A percentile compares a stretch with the other conserved stretches of the same genome.
phyloP scores from a whole-genome alignment of 164 flowering plant genomes.

The Hamamelis virginiana region DNA sequence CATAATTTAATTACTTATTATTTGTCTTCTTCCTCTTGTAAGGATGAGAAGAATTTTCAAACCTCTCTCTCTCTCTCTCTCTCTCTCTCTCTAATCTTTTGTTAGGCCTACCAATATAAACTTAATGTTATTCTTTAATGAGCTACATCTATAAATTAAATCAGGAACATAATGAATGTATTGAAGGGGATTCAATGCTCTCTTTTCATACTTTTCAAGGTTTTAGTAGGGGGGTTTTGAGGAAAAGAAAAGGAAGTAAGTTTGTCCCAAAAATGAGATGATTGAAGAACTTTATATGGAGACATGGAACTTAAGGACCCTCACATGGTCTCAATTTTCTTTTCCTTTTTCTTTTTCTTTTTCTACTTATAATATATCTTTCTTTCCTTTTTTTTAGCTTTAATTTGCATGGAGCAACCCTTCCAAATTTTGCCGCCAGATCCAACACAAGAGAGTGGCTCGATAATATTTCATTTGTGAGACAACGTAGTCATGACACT shows the following conservation, averaged over 20 bases:
- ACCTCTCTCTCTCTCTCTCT: not conserved
- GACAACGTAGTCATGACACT: no score
- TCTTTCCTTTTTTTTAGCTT: no score
- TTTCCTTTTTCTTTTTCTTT: not conserved
- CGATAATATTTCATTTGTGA: no score
- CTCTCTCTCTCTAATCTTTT: not conserved
- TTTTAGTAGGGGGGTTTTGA: not conserved
- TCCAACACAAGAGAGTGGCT: no score
- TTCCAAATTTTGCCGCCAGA: no score
- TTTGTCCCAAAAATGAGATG: not conserved
- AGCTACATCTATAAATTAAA: no score
- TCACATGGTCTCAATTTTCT: not conserved
- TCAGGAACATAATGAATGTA: no score
- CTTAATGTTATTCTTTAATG: not conserved
- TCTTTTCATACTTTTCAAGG: no score
- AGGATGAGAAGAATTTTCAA: not conserved
- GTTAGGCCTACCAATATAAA: not conserved
- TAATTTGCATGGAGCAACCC: not conserved
- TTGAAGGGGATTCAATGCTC: no score
- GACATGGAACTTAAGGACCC: not conserved
- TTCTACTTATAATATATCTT: no score
- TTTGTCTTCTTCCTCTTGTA: slow-evolving; percentile 1
- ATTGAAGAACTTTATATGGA: not conserved
- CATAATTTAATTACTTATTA: not conserved
- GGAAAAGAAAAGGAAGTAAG: not conserved